phyloP scores from a whole-genome alignment of 768 basidiomycete species.

The Lanmaoa pseudosensibilis region DNA sequence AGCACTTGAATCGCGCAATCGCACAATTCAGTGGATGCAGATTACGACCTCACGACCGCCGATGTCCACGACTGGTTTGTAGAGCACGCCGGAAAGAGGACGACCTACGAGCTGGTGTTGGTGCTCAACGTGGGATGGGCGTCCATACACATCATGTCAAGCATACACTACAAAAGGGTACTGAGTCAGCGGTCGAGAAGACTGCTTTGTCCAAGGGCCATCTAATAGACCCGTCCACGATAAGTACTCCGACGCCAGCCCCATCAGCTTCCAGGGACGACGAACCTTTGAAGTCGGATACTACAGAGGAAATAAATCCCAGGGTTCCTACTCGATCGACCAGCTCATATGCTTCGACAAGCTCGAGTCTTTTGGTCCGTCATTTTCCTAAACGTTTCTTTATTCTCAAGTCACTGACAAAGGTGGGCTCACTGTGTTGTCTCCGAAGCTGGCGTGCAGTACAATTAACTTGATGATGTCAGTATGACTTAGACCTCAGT shows the following conservation, averaged over 20 bases:
- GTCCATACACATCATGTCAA: conserved; percentile 84
- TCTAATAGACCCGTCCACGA: background rate
- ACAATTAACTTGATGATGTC: conserved; percentile 1
- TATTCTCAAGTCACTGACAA: conserved; percentile 85
- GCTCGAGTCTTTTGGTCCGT: conserved; percentile 70
- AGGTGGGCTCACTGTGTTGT: conserved; percentile 44
- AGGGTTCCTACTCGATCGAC: conserved; percentile 41
- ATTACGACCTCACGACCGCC: conserved; percentile 66
- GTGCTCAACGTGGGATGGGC: conserved; percentile 83
- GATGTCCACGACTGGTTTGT: conserved; percentile 81
- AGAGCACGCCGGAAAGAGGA: conserved; percentile 79
- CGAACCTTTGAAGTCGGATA: conserved; percentile 17
- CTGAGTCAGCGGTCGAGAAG: conserved; percentile 13
- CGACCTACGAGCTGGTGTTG: conserved; percentile 86
- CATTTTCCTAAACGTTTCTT: conserved; percentile 91
- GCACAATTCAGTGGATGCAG: conserved; percentile 67
- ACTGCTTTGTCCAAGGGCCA: background rate
- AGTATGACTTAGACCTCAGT: conserved; percentile 81
- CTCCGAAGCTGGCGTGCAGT: background rate
- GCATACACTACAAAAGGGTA: conserved; percentile 49
- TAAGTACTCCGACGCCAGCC: conserved; percentile 18
- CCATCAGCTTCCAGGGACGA: conserved; percentile 42
- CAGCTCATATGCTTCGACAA: conserved; percentile 77
- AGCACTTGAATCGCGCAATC: conserved; percentile 65
- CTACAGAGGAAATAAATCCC: background rate